phyloP scores from a whole-genome alignment of 2,329 filamentous ascomycete genomes.

The Raffaelea albimanens region DNA sequence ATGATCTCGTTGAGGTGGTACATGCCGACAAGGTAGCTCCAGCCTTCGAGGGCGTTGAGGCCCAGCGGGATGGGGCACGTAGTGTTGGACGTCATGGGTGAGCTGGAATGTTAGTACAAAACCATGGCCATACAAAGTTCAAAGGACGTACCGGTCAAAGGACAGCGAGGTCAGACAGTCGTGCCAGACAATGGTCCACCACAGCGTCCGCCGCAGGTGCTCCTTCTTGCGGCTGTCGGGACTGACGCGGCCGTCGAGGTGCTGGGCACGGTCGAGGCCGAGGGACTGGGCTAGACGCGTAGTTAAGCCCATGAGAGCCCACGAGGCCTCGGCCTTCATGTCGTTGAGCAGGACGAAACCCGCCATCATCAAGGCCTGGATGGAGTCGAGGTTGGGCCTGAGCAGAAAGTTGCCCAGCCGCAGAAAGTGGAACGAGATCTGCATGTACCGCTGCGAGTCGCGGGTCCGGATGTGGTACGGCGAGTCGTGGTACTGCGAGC shows the following conservation, averaged over 20 bases:
- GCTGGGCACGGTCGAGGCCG: constrained; percentile 44
- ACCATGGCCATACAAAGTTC: no score
- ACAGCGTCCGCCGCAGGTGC: constrained; percentile 44
- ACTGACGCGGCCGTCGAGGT: constrained; percentile 35
- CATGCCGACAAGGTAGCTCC: constrained; percentile 55
- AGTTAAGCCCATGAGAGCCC: constrained; percentile 54
- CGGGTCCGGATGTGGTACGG: constrained; percentile 51
- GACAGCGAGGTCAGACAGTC: constrained; percentile 57
- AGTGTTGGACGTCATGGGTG: constrained; percentile 53
- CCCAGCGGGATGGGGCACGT: constrained; percentile 43
- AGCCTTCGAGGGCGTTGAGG: constrained; percentile 34
- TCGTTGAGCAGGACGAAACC: constrained; percentile 57
- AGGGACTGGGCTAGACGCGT: constrained; percentile 57
- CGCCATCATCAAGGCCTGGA: constrained; percentile 53
- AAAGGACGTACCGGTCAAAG: constrained; percentile 55
- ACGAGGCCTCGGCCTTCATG: constrained; percentile 61
- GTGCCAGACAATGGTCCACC: constrained; percentile 61
- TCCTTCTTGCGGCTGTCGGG: constrained; percentile 41
- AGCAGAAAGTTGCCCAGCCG: constrained; percentile 55
- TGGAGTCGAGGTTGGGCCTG: constrained; percentile 55
- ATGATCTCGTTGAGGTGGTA: constrained; percentile 55
- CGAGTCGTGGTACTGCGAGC: constrained; percentile 57
- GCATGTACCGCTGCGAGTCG: constrained; percentile 51
- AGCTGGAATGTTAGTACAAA: no score
- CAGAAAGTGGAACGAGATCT: constrained; percentile 57